These are phyloP conservation scores for Bipolaris oryzae DNA, from an alignment of 2,329 filamentous ascomycete species.

Conservation along the genomic window DNA sequence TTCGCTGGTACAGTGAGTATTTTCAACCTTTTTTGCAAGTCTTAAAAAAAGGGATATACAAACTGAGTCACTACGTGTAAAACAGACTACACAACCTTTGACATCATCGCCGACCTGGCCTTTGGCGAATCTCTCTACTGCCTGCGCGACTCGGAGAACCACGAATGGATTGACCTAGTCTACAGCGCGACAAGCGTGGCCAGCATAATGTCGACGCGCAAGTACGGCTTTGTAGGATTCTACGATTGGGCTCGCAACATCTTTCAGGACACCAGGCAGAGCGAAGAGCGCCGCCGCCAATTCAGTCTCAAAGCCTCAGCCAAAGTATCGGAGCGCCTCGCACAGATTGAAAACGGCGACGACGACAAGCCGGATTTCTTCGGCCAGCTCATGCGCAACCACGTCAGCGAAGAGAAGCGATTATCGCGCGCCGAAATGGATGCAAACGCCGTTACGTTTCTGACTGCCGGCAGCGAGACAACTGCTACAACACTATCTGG, in stretches of 20 bases:
- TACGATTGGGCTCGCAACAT: slow-evolving; percentile 19
- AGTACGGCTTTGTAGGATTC: slow-evolving; percentile 25
- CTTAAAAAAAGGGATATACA: too few species aligned
- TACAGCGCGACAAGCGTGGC: slow-evolving; percentile 17
- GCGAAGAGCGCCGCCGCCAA: slow-evolving; percentile 15
- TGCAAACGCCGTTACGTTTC: slow-evolving; percentile 40
- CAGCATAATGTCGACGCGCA: slow-evolving; percentile 20
- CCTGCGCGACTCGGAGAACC: slow-evolving; percentile 34
- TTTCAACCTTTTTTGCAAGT: too few species aligned
- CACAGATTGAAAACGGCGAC: slow-evolving; percentile 13
- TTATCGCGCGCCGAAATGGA: slow-evolving; percentile 44
- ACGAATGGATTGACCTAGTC: slow-evolving; percentile 38
- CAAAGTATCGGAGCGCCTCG: slow-evolving; percentile 29
- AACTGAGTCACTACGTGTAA: too few species aligned
- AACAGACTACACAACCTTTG: slow-evolving; percentile 15
- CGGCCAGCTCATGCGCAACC: slow-evolving; percentile 31
- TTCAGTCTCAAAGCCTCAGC: slow-evolving; percentile 24
- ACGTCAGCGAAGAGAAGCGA: slow-evolving; percentile 18
- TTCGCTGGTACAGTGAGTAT: slow-evolving; percentile 36
- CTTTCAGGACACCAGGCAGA: slow-evolving; percentile 16
- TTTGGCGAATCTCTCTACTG: slow-evolving; percentile 43
- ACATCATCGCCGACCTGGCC: slow-evolving; percentile 40
- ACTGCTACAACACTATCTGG: slow-evolving; percentile 54
- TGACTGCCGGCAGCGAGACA: slow-evolving; percentile 55
- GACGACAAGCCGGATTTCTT: slow-evolving; percentile 35